Conservation (phyloP, 345 rosid species). For the Gossypium anomalum region DNA sequence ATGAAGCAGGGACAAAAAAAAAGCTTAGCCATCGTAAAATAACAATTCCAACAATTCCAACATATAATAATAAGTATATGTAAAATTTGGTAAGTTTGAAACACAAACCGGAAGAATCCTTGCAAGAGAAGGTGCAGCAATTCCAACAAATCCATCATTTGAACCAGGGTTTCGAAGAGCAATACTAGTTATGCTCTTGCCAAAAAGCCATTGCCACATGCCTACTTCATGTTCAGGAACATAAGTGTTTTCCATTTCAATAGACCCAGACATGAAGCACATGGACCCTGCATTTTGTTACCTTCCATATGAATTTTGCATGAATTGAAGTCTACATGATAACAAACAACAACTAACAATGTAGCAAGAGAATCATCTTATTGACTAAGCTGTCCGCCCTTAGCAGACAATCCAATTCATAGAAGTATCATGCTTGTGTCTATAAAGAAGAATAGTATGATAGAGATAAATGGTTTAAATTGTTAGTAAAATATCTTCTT, state of each 20-base stretch:
- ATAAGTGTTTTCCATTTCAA: constrained; percentile 83
- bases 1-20: constrained; percentile 1
- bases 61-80: neutral
- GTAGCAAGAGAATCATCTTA: neutral
- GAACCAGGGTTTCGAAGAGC: constrained; percentile 62
- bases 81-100: constrained; percentile 17
- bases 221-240: constrained; percentile 89
- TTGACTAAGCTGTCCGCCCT: neutral
- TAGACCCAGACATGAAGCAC: constrained; percentile 93
- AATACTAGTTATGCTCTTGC: constrained; percentile 75
- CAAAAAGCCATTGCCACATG: constrained; percentile 91
- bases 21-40: constrained; percentile 8
- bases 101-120: constrained; percentile 93
- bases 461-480: neutral
- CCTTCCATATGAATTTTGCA: constrained; percentile 3
- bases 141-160: constrained; percentile 79
- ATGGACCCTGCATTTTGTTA: constrained; percentile 55
- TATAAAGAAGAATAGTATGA: neutral
- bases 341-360: constrained; percentile 4
- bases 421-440: neutral
- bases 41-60: neutral
- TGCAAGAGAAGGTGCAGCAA: constrained; percentile 91
- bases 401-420: neutral
- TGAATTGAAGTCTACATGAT: neutral
- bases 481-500: neutral